These are phyloP conservation scores for Chaetomium strumarium DNA, from an alignment of 2,329 filamentous ascomycete species.

Conservation along the genomic window DNA sequence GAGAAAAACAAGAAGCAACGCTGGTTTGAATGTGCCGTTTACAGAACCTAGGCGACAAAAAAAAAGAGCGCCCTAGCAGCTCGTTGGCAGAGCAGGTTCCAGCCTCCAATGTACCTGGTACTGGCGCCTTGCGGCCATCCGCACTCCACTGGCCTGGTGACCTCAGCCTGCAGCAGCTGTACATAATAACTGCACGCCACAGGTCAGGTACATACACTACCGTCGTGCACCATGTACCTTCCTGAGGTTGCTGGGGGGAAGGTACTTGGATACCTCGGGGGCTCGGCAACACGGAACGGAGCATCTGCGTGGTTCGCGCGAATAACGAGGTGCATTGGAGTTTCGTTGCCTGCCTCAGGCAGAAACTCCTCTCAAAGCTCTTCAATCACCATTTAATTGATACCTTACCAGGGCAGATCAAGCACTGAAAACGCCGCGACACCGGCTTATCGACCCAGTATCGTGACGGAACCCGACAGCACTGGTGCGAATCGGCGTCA, in stretches of 20 bases:
- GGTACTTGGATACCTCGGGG: background rate
- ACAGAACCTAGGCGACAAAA: slow-evolving; percentile 2
- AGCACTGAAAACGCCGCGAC: slow-evolving; percentile 11
- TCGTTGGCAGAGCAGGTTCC: slow-evolving; percentile 12
- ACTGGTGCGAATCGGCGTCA: background rate
- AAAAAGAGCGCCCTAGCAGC: slow-evolving; percentile 15
- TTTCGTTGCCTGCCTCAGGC: slow-evolving; percentile 19
- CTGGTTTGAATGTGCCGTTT: slow-evolving; percentile 11
- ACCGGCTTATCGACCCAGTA: background rate
- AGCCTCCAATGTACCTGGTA: slow-evolving; percentile 11
- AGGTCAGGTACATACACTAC: too few species aligned
- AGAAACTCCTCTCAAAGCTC: slow-evolving; percentile 12
- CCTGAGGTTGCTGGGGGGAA: slow-evolving; percentile 8
- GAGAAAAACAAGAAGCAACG: slow-evolving; percentile 6
- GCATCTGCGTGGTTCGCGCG: too few species aligned
- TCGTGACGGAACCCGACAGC: background rate
- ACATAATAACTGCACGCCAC: too few species aligned
- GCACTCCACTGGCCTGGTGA: slow-evolving; percentile 19
- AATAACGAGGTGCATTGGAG: background rate
- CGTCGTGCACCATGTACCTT: slow-evolving; percentile 19
- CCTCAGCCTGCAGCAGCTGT: slow-evolving; percentile 20
- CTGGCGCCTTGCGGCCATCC: slow-evolving; percentile 11
- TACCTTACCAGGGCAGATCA: slow-evolving; percentile 17
- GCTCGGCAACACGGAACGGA: slow-evolving; percentile 17
- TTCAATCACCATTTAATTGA: slow-evolving; percentile 22